phyloP scores from a whole-genome alignment of 2,329 filamentous ascomycete species.

The Huntiella savannae region DNA sequence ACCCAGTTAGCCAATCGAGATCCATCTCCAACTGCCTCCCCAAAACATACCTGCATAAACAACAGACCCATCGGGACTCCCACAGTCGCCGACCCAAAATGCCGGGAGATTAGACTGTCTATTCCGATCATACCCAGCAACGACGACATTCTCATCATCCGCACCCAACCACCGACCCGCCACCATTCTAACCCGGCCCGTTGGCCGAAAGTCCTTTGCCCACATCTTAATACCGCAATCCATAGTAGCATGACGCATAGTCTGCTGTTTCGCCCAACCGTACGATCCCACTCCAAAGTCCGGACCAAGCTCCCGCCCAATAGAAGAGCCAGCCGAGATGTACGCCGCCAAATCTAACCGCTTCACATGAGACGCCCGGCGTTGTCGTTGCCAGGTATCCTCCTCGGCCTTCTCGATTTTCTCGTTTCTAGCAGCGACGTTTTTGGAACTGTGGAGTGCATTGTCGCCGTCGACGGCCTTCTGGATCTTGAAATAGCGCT shows the following conservation, averaged over 20 bases:
- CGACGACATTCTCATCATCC: background rate
- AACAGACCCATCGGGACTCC: slow-evolving; percentile 4
- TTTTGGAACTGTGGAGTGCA: no score
- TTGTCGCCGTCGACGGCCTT: slow-evolving; percentile 19
- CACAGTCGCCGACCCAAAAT: slow-evolving; percentile 7
- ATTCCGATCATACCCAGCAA: slow-evolving; percentile 4
- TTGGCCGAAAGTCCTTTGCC: slow-evolving; percentile 1
- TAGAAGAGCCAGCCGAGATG: background rate
- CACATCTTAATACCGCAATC: slow-evolving; percentile 1
- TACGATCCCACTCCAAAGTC: background rate
- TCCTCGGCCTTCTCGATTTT: no score
- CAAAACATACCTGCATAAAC: slow-evolving; percentile 5
- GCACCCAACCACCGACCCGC: background rate
- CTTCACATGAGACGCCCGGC: no score
- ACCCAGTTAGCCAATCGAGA: no score
- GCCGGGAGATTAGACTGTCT: slow-evolving; percentile 4
- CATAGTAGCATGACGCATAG: background rate
- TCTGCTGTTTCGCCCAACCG: background rate
- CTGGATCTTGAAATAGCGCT: slow-evolving; percentile 51
- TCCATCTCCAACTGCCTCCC: background rate
- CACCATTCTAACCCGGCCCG: slow-evolving; percentile 4
- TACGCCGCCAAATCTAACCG: no score
- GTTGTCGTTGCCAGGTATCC: no score
- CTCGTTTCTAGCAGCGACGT: no score
- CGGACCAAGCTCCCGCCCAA: slow-evolving; percentile 7